phyloP scores from a whole-genome alignment of 768 basidiomycete species.

The Holtermannia corniformis region DNA sequence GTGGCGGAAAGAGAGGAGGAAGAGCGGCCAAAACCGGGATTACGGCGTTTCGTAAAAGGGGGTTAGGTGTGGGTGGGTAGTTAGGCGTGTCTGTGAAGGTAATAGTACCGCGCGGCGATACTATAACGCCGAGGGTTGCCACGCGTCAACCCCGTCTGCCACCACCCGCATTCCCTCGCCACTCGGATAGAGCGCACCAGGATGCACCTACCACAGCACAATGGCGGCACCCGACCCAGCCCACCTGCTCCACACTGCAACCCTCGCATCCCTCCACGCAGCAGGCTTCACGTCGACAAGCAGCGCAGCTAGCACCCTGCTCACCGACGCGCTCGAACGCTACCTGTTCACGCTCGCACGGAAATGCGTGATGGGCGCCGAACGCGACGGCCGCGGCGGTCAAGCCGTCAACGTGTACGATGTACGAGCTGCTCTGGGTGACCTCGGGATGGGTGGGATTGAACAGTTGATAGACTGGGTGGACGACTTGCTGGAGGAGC shows the following conservation, averaged over 20 bases:
- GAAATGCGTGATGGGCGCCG: constrained; percentile 20
- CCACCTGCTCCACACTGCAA: constrained; percentile 22
- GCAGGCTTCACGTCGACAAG: constrained; percentile 33
- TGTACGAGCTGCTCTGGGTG: constrained; percentile 22
- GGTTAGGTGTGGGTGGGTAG: no score
- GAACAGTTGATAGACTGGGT: constrained; percentile 18
- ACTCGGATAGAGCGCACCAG: no score
- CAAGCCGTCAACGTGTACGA: constrained; percentile 23
- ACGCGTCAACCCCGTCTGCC: no score
- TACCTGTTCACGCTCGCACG: constrained; percentile 22
- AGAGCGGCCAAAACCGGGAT: not conserved
- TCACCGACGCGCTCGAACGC: constrained; percentile 16
- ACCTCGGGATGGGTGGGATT: constrained; percentile 15
- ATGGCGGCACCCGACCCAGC: no score
- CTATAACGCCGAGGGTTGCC: no score
- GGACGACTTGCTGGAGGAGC: not conserved
- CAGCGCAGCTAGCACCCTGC: constrained; percentile 21
- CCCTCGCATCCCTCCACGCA: constrained; percentile 22
- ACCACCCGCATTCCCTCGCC: no score
- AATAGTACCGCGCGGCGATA: no score
- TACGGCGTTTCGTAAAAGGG: no score
- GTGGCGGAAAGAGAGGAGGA: no score
- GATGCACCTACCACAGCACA: no score
- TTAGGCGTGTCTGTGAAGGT: no score
- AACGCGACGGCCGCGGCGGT: constrained; percentile 16